Conservation (phyloP, 2,329 filamentous ascomycete species). For the Nigrospora sphaerica region DNA sequence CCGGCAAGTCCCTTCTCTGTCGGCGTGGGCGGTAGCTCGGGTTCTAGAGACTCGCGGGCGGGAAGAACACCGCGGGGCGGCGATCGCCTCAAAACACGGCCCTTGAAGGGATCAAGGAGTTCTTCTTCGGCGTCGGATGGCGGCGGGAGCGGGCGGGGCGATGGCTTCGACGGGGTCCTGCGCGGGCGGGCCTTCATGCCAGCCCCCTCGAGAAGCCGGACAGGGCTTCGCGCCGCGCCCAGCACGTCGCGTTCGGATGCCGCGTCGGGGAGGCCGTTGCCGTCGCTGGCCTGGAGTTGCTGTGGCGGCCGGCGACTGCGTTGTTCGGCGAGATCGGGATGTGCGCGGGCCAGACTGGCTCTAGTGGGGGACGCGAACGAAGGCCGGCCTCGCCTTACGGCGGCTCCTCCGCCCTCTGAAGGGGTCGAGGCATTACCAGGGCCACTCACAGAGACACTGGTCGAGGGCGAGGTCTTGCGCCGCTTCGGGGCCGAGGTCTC, state of each 20-base stretch:
- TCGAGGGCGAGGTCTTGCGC: slow-evolving; percentile 53
- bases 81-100: slow-evolving; percentile 26
- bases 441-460: slow-evolving; percentile 24
- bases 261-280: slow-evolving; percentile 4
- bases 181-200: slow-evolving; percentile 27
- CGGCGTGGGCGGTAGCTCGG: slow-evolving; percentile 56
- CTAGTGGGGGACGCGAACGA: slow-evolving; percentile 64
- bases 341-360: slow-evolving; percentile 54
- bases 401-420: too few relatives aligned
- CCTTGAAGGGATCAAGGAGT: slow-evolving; percentile 32
- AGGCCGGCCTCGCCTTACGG: slow-evolving; percentile 25
- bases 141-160: slow-evolving; percentile 39
- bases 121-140: slow-evolving; percentile 35
- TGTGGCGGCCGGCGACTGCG: slow-evolving; percentile 22
- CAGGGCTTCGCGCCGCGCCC: slow-evolving; percentile 8
- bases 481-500: slow-evolving; percentile 56
- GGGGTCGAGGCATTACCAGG: background rate
- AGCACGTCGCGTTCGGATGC: slow-evolving; percentile 6
- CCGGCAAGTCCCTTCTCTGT: slow-evolving; percentile 41
- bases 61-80: slow-evolving; percentile 26
- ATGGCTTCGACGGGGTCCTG: slow-evolving; percentile 34
- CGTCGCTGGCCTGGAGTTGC: slow-evolving; percentile 18
- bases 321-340: slow-evolving; percentile 49
- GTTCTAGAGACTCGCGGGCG: slow-evolving; percentile 38
- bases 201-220: slow-evolving; percentile 17